These are phyloP conservation scores for Nemania bipapillata DNA, from an alignment of 2,329 filamentous ascomycete genomes.

Conservation along the genomic window DNA sequence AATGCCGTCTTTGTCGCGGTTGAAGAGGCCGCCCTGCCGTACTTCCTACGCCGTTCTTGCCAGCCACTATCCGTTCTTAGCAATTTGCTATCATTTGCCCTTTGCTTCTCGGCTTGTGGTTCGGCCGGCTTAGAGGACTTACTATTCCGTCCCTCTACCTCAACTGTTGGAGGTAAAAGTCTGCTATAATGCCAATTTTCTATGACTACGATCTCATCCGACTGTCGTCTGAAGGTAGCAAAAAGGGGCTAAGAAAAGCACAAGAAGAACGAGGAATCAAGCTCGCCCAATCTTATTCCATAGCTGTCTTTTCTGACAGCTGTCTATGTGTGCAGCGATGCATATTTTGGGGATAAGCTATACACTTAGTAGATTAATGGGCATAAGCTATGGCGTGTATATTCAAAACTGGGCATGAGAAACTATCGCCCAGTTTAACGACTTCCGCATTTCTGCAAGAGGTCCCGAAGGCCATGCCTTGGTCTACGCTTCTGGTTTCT, in stretches of 20 bases:
- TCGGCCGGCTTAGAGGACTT: slow-evolving; percentile 4
- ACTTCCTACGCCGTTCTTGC: slow-evolving; percentile 12
- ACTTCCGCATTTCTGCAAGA: slow-evolving; percentile 3
- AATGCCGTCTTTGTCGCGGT: slow-evolving; percentile 27
- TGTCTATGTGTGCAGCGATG: slow-evolving; percentile 1
- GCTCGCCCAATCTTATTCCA: background rate
- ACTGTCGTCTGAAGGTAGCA: background rate
- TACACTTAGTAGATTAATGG: slow-evolving; percentile 10
- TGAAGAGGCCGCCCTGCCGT: slow-evolving; percentile 1
- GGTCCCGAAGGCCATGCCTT: slow-evolving; percentile 12
- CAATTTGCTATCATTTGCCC: background rate
- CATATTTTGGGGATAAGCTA: background rate
- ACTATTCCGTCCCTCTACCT: background rate
- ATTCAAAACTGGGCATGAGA: background rate
- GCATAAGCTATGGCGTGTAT: background rate
- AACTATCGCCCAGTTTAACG: background rate
- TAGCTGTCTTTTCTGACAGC: background rate
- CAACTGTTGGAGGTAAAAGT: background rate
- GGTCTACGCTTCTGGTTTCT: background rate
- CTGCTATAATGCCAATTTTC: background rate
- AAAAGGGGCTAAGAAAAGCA: background rate
- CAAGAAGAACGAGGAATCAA: slow-evolving; percentile 3
- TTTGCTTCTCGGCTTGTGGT: background rate
- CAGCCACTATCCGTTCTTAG: slow-evolving; percentile 28
- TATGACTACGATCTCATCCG: background rate